Evolutionary conservation across 2,329 filamentous ascomycete genomes (phyloP).

Genomic region (Aureobasidium melanogenum): DNA sequence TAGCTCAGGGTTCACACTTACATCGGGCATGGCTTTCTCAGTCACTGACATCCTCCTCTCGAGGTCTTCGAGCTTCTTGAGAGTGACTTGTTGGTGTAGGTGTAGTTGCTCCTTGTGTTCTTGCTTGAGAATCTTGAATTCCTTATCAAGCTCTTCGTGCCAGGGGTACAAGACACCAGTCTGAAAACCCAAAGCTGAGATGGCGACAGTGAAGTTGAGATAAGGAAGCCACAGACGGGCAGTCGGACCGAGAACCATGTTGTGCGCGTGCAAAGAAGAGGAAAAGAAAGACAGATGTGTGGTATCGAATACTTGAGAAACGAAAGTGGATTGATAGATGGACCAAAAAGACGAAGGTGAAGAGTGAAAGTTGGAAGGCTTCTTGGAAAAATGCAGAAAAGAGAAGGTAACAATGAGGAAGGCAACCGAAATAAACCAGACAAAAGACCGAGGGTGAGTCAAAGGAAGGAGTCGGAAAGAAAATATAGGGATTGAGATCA

Average conservation of each 20-base stretch:
- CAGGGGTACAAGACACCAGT: constrained; percentile 21
- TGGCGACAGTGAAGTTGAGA: constrained; percentile 19
- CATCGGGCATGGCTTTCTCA: constrained; percentile 6
- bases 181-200: constrained; percentile 19
- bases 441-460: constrained; percentile 4
- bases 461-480: constrained; percentile 1
- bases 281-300: not conserved
- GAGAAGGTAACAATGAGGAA: not conserved
- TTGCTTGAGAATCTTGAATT: constrained; percentile 17
- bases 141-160: constrained; percentile 20
- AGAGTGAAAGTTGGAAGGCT: not conserved
- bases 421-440: not conserved
- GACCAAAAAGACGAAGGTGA: not conserved
- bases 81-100: constrained; percentile 4
- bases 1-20: not conserved
- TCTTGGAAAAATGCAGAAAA: not conserved
- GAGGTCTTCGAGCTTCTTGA: constrained; percentile 1
- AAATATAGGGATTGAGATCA: not conserved
- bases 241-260: constrained; percentile 16
- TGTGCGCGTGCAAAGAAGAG: not conserved
- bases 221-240: constrained; percentile 17
- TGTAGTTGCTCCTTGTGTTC: constrained; percentile 17
- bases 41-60: not conserved
- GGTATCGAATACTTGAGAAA: not conserved
- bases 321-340: not conserved